Conservation (phyloP, 1,284 basidiomycete genomes). For the Melampsora americana region DNA sequence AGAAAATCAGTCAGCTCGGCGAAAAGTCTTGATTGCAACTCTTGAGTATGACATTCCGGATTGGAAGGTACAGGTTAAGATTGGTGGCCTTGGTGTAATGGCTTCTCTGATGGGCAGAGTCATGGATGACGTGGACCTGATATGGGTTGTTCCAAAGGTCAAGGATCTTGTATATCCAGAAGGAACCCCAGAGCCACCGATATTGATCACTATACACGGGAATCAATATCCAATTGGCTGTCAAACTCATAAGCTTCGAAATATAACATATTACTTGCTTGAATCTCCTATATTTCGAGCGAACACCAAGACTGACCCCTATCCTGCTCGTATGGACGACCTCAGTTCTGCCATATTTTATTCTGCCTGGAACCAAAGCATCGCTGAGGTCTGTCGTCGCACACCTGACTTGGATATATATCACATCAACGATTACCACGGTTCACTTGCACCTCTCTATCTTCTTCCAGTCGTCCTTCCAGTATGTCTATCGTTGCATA, state of each 20-base stretch:
- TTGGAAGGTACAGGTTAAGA: slow-evolving; percentile 94
- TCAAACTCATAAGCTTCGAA: slow-evolving; percentile 82
- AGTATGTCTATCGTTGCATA: slow-evolving; percentile 82
- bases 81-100: slow-evolving; percentile 93
- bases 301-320: slow-evolving; percentile 86
- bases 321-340: slow-evolving; percentile 92
- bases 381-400: slow-evolving; percentile 81
- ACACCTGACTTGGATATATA: slow-evolving; percentile 81
- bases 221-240: slow-evolving; percentile 90
- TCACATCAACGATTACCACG: slow-evolving; percentile 81
- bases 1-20: slow-evolving; percentile 77
- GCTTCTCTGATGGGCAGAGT: slow-evolving; percentile 91
- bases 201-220: slow-evolving; percentile 90
- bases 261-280: slow-evolving; percentile 86
- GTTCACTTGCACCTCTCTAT: slow-evolving; percentile 81
- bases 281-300: slow-evolving; percentile 91
- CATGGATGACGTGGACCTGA: slow-evolving; percentile 86
- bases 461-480: slow-evolving; percentile 82
- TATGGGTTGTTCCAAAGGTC: slow-evolving; percentile 90
- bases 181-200: slow-evolving; percentile 58
- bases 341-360: slow-evolving; percentile 91
- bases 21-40: slow-evolving; percentile 82
- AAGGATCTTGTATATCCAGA: slow-evolving; percentile 52
- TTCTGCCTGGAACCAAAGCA: slow-evolving; percentile 93
- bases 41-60: slow-evolving; percentile 92